phyloP scores from a whole-genome alignment of 805 yeast species.

The Ogataea thermomethanolica region DNA sequence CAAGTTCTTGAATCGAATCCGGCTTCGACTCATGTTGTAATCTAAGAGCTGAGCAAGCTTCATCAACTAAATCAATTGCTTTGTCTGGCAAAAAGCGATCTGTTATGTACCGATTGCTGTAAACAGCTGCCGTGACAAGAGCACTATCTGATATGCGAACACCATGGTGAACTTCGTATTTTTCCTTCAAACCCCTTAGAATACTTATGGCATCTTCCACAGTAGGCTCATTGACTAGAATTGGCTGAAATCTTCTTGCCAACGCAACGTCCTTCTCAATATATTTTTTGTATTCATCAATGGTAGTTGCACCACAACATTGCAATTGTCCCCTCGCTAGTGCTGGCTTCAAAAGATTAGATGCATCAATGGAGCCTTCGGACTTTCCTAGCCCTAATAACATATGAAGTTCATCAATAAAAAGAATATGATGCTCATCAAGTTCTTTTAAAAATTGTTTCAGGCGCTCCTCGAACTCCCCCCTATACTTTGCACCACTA shows the following conservation, averaged over 20 bases:
- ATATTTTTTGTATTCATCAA: constrained; percentile 87
- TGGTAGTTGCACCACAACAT: constrained; percentile 94
- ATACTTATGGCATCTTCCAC: constrained; percentile 91
- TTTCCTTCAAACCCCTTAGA: constrained; percentile 87
- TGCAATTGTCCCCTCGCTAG: constrained; percentile 89
- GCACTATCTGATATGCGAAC: constrained; percentile 92
- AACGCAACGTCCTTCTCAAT: constrained; percentile 96
- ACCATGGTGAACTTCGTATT: constrained; percentile 97
- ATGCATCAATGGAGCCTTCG: constrained; percentile 95
- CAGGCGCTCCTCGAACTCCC: constrained; percentile 91
- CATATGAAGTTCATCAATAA: constrained; percentile 89
- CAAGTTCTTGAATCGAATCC: constrained; percentile 85
- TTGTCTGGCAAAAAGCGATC: constrained; percentile 93
- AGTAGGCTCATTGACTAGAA: constrained; percentile 78
- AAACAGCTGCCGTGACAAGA: constrained; percentile 86
- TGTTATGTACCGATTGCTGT: constrained; percentile 85
- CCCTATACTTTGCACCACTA: constrained; percentile 93
- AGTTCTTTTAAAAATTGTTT: constrained; percentile 80
- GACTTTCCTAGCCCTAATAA: constrained; percentile 87
- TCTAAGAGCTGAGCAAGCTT: constrained; percentile 92
- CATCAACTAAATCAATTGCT: constrained; percentile 95
- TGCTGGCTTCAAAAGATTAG: constrained; percentile 89
- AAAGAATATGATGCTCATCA: constrained; percentile 72
- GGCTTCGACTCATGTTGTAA: constrained; percentile 97
- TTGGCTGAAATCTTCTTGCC: constrained; percentile 91